Evolutionary conservation across 2,329 filamentous ascomycete species (phyloP).

Genomic region (Verticillium longisporum): DNA sequence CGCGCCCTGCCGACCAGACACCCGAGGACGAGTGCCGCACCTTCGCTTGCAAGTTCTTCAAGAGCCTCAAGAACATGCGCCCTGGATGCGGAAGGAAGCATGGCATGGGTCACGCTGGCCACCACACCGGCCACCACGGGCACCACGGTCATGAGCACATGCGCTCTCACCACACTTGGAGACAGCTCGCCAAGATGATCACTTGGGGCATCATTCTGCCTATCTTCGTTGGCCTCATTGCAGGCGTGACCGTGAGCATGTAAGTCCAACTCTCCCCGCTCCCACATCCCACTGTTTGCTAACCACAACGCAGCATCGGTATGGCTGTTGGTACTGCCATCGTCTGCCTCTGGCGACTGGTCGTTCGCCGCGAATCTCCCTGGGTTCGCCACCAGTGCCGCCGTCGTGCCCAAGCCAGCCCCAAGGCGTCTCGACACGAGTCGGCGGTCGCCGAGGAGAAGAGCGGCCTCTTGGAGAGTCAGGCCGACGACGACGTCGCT

Average conservation of each 20-base stretch:
- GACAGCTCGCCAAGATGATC: constrained; percentile 45
- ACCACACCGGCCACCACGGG: constrained; percentile 13
- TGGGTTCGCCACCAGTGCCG: constrained; percentile 22
- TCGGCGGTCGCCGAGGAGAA: constrained; percentile 39
- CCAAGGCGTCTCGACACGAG: constrained; percentile 30
- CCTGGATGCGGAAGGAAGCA: constrained; percentile 26
- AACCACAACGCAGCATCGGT: constrained; percentile 37
- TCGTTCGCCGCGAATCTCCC: constrained; percentile 33
- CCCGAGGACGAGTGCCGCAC: constrained; percentile 28
- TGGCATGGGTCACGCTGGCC: constrained; percentile 14
- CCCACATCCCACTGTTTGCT: constrained; percentile 10
- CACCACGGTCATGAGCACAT: constrained; percentile 23
- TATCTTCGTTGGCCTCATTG: constrained; percentile 60
- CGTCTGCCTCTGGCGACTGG: constrained; percentile 49
- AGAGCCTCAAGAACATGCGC: constrained; percentile 20
- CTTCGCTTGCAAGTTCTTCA: constrained; percentile 47
- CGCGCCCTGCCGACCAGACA: constrained; percentile 17
- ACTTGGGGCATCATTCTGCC: constrained; percentile 60
- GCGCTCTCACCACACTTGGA: constrained; percentile 27
- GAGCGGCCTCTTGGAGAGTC: constrained; percentile 35
- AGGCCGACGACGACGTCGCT: constrained; percentile 21
- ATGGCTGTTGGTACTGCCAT: constrained; percentile 59
- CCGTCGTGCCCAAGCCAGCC: constrained; percentile 18
- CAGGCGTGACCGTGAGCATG: constrained; percentile 62
- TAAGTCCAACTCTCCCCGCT: constrained; percentile 24